Evolutionary conservation across 352 stramenopile species (phyloP).

Genomic region (Globisporangium alternatum): DNA sequence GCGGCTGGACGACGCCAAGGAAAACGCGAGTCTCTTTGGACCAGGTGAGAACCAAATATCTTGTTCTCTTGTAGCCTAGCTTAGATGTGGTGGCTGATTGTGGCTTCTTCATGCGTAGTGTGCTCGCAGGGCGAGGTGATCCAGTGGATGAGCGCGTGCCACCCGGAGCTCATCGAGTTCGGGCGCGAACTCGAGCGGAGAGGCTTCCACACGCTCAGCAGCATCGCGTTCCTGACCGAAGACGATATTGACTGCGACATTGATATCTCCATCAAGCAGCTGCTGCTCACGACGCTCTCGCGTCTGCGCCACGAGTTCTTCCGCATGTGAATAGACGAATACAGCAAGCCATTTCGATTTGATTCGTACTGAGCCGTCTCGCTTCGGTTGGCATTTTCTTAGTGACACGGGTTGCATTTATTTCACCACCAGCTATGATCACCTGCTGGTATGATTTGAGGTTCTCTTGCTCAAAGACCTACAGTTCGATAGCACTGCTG

Average conservation of each 20-base stretch:
- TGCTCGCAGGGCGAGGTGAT: slow-evolving; percentile 79
- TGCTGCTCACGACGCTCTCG: slow-evolving; percentile 65
- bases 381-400: not conserved
- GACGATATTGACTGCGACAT: slow-evolving; percentile 50
- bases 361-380: not conserved
- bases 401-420: not conserved
- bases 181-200: slow-evolving; percentile 54
- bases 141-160: slow-evolving; percentile 82
- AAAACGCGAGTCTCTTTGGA: slow-evolving; percentile 68
- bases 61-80: not conserved
- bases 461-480: not conserved
- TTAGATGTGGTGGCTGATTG: not conserved
- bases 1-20: slow-evolving; percentile 71
- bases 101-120: slow-evolving; percentile 25
- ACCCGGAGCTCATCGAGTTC: slow-evolving; percentile 59
- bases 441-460: too few relatives aligned
- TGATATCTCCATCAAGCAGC: slow-evolving; percentile 32
- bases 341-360: not conserved
- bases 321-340: slow-evolving; percentile 54
- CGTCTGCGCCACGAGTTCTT: slow-evolving; percentile 77
- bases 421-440: too few relatives aligned
- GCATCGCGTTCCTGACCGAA: slow-evolving; percentile 80
- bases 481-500: not conserved
- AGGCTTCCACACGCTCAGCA: slow-evolving; percentile 70
- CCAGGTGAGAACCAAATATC: slow-evolving; percentile 31